Base-by-base conservation (phyloP, 1,284 basidiomycete species). In the Cutaneotrichosporon cavernicola region DNA sequence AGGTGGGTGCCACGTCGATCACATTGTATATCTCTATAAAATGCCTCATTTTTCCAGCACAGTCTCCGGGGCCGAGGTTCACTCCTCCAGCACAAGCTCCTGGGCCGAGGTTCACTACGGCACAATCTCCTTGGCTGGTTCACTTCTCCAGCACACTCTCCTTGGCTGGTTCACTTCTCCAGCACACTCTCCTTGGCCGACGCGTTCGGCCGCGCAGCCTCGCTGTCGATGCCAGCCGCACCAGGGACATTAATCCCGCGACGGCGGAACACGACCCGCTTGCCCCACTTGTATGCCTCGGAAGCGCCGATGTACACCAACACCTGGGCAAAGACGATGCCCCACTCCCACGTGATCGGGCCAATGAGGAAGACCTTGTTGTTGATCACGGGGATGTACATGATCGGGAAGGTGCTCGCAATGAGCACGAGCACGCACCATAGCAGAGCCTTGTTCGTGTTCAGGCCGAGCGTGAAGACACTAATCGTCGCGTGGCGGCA, bases 391-490 rank as follows among this genome's bases (percentile, higher is more conserved):
- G 80, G 80, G 51, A 81, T 81, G 70, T 81, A 80, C 30, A 81
- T 71, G 51, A 79, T 68, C 30, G 77, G 79, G 74, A 79, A 78
- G 8, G 73, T 75, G n/a, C 68, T 62, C 9, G 77, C 67, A 7
- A 68, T 62, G n/a, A 80, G 70, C 0, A 76, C 75, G 38, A 79
- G 72, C 40, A 74, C 74, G 55, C 75, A 82, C 81, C 83, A 86
- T 36, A 87, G 78, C 14, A 87, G 79, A 46, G 85, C 76, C 68
- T 82, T 84, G 77, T 87, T 86, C 55, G 79, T 81, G 72, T 80
- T 77, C 9, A 85, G 69, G 71, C 86, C 83, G 68, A 84, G 81
- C 69, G 82, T 78, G 73, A 85, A 84, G 22, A 83, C 61, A 22
- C 72, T 67, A 46, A 67, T 70, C 38, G 72, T 74, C 58, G 76